A percentile compares a stretch with the other conserved stretches of the same genome.
These are phyloP conservation scores for Diutina rugosa DNA, from an alignment of 1,139 yeast genomes.

Conservation along the genomic window DNA sequence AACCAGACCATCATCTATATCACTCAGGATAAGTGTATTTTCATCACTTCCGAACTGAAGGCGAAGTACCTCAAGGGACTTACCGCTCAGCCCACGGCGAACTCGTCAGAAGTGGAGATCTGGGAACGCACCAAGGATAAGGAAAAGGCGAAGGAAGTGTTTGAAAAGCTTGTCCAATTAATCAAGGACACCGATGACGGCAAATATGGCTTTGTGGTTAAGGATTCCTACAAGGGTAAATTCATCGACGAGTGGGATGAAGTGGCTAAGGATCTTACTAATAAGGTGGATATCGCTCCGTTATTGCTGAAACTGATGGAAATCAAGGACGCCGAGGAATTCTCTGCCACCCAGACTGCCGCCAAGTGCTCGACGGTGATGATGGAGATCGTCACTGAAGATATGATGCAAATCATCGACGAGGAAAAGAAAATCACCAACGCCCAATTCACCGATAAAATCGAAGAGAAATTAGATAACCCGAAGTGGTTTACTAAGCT, in stretches of 20 bases:
- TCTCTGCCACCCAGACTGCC: slow-evolving; percentile 53
- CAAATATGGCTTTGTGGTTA: slow-evolving; percentile 50
- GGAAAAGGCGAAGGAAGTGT: slow-evolving; percentile 58
- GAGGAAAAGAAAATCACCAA: slow-evolving; percentile 74
- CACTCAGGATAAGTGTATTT: slow-evolving; percentile 43
- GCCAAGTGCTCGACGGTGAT: slow-evolving; percentile 68
- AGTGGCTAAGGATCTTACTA: slow-evolving; percentile 29
- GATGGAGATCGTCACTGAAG: slow-evolving; percentile 78
- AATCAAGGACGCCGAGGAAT: slow-evolving; percentile 70
- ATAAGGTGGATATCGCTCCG: slow-evolving; percentile 46
- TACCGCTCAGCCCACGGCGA: slow-evolving; percentile 22
- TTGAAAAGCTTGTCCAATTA: slow-evolving; percentile 42
- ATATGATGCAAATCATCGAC: slow-evolving; percentile 79
- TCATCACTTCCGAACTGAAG: slow-evolving; percentile 80
- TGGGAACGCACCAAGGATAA: slow-evolving; percentile 76
- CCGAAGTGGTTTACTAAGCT: slow-evolving; percentile 55
- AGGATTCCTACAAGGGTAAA: slow-evolving; percentile 74
- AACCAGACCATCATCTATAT: slow-evolving; percentile 75
- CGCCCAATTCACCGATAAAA: slow-evolving; percentile 56
- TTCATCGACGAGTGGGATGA: slow-evolving; percentile 72
- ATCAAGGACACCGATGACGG: slow-evolving; percentile 23
- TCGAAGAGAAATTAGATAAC: slow-evolving; percentile 76
- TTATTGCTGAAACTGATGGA: slow-evolving; percentile 48
- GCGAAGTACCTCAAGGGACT: slow-evolving; percentile 63
- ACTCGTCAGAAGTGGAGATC: slow-evolving; percentile 40